Percentiles rank a stretch among this genome's conserved stretches.
Evolutionary conservation across 257 asterid species (phyloP).

Genomic region (Pogostemon cablin): DNA sequence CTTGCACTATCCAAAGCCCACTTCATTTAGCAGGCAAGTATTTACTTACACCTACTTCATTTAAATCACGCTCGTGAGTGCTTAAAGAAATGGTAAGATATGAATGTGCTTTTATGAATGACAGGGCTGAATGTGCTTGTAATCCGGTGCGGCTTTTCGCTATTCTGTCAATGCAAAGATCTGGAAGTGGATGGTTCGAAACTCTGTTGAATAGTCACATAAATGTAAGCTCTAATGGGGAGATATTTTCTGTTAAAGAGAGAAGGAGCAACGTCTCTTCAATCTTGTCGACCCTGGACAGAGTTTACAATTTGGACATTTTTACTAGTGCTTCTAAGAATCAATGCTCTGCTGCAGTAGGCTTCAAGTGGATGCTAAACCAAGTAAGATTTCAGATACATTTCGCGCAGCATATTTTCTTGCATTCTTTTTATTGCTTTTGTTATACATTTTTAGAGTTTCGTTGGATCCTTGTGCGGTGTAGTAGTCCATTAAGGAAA

Average conservation of each 20-base stretch:
- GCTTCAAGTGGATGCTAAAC: constrained; percentile 98
- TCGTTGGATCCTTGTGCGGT: not conserved
- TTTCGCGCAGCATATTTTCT: not conserved
- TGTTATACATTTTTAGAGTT: not conserved
- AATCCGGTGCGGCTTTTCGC: constrained; percentile 81
- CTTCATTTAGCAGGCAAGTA: constrained; percentile 68
- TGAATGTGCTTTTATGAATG: not conserved
- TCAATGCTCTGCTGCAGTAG: constrained; percentile 88
- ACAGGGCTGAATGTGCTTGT: constrained; percentile 81
- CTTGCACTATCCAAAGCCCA: constrained; percentile 81
- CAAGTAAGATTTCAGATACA: constrained; percentile 53
- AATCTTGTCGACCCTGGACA: constrained; percentile 60
- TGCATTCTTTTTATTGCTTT: not conserved
- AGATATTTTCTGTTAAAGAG: constrained; percentile 70
- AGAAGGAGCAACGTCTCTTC: constrained; percentile 72
- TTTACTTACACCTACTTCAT: not conserved
- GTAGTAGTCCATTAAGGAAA: not conserved
- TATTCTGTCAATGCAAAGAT: constrained; percentile 90
- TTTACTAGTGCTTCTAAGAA: constrained; percentile 89
- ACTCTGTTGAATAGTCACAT: constrained; percentile 83
- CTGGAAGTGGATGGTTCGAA: constrained; percentile 99
- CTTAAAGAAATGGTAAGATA: not conserved
- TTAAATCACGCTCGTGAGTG: not conserved
- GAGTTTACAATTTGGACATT: constrained; percentile 82
- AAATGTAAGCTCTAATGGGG: constrained; percentile 92